Conservation (phyloP, 208 protist genomes). For the Trichomonas gallinae region DNA sequence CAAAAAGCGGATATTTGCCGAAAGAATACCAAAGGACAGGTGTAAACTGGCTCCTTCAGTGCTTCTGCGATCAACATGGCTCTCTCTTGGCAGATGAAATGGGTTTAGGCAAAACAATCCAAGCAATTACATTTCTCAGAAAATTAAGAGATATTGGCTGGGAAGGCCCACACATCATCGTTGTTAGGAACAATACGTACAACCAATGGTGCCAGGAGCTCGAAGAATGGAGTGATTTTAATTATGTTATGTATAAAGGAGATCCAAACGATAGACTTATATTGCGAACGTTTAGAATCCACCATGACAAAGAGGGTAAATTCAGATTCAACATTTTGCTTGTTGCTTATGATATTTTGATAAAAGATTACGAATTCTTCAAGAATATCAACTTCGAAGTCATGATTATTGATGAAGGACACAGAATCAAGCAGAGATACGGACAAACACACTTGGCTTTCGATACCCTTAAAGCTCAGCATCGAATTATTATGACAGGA, state of each 20-base stretch:
- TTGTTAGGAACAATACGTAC: neutral
- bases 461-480: neutral
- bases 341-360: neutral
- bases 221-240: neutral
- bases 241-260: conserved; percentile 23
- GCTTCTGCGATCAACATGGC: conserved; percentile 76
- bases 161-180: neutral
- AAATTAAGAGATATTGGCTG: neutral
- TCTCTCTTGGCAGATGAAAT: conserved; percentile 94
- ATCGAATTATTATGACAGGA: neutral
- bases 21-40: conserved; percentile 7
- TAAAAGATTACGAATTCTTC: neutral
- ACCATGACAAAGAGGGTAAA: neutral
- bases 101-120: conserved; percentile 40
- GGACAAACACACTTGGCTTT: neutral
- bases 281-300: neutral
- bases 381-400: conserved; percentile 45
- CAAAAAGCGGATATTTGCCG: neutral
- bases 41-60: conserved; percentile 76
- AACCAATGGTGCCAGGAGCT: neutral
- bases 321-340: conserved; percentile 11
- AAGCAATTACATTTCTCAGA: neutral
- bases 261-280: neutral
- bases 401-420: neutral
- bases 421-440: neutral